Conservation (phyloP, 129 eudicot genomes). For the carrot (Daucus carota) region DNA sequence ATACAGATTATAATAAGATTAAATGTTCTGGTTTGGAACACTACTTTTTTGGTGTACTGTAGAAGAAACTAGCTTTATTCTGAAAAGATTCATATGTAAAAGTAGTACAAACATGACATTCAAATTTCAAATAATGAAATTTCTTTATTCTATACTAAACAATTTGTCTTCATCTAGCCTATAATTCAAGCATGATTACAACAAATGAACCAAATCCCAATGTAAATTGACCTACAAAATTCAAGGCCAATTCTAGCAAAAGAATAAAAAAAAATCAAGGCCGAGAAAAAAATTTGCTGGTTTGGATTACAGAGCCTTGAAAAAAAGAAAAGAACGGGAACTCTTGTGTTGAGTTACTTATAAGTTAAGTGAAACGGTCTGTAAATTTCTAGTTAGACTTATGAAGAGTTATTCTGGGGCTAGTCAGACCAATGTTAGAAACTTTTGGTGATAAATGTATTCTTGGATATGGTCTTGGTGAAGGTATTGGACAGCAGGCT, state of each 20-base stretch:
- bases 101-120: not conserved
- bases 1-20: not conserved
- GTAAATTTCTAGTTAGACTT: not conserved
- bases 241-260: not conserved
- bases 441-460: constrained; percentile 45
- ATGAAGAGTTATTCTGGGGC: constrained; percentile 17
- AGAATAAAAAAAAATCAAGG: not conserved
- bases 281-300: not conserved
- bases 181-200: not conserved
- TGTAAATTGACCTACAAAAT: not conserved
- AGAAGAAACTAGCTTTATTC: not conserved
- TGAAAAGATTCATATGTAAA: not conserved
- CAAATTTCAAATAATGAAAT: not conserved
- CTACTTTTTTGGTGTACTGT: not conserved
- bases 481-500: constrained; percentile 42
- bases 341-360: no score
- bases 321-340: not conserved
- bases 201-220: not conserved
- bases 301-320: not conserved
- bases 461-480: constrained; percentile 48
- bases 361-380: no score
- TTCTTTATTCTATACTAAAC: not conserved
- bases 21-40: not conserved
- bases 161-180: not conserved
- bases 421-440: constrained; percentile 33